phyloP scores from a whole-genome alignment of 2,329 filamentous ascomycete species.

The Blastomyces parvus region DNA sequence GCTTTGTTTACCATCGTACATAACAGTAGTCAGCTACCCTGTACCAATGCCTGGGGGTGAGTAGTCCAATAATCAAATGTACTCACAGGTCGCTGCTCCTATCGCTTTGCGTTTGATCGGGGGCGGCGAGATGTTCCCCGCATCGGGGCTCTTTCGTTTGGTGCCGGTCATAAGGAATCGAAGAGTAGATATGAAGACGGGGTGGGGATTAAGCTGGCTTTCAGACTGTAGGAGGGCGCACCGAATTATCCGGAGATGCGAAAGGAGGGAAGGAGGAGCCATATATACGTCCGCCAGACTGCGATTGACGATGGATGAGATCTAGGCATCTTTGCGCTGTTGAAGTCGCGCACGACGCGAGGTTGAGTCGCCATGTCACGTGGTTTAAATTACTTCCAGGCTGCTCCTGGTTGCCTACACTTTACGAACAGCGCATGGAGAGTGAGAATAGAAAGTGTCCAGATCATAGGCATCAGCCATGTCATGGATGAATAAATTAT shows the following conservation, averaged over 20 bases:
- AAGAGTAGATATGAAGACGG: not conserved
- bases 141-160: constrained; percentile 8
- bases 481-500: not conserved
- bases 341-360: constrained; percentile 22
- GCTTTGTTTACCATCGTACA: constrained; percentile 29
- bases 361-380: constrained; percentile 32
- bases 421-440: not conserved
- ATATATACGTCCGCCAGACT: not conserved
- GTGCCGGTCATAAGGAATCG: constrained; percentile 5
- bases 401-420: not conserved
- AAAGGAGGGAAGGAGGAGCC: not conserved
- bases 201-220: not conserved
- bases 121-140: constrained; percentile 45
- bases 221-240: not conserved
- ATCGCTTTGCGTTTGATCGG: constrained; percentile 47
- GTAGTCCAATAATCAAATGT: not conserved
- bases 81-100: constrained; percentile 45
- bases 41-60: constrained; percentile 13
- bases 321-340: not conserved
- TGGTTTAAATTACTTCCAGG: constrained; percentile 16
- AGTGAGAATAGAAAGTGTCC: not conserved
- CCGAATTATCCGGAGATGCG: not conserved
- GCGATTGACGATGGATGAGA: not conserved
- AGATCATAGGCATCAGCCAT: not conserved
- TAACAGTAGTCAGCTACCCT: not conserved